Evolutionary conservation across 2,329 filamentous ascomycete species (phyloP).

Genomic region (Monosporascus ibericus): DNA sequence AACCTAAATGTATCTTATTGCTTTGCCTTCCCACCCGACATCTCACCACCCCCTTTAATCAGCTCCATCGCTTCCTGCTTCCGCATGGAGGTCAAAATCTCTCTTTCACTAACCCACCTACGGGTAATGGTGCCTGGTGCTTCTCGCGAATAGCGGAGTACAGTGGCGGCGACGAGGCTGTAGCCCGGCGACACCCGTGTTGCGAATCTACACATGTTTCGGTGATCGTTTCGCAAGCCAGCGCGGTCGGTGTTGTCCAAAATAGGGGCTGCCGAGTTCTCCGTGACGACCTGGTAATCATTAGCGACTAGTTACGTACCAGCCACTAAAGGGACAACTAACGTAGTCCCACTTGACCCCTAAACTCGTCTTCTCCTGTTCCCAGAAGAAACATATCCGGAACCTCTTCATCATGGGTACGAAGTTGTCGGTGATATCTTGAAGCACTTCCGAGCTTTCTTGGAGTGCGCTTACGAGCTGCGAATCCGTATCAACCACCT

Average conservation of each 20-base stretch:
- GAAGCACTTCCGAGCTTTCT: conserved; percentile 5
- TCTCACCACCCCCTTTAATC: too few species aligned
- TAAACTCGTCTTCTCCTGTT: conserved; percentile 7
- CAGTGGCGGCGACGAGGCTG: conserved; percentile 3
- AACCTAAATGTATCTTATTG: too few species aligned
- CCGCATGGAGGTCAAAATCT: neutral
- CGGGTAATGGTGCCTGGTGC: neutral
- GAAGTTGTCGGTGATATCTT: conserved; percentile 10
- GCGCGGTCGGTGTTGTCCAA: conserved; percentile 9
- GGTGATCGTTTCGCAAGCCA: conserved; percentile 4
- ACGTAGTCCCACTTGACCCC: conserved; percentile 1
- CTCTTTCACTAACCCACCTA: neutral
- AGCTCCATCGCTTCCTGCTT: neutral
- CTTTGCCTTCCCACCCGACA: too few species aligned
- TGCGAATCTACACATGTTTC: conserved; percentile 8
- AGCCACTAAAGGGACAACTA: too few species aligned
- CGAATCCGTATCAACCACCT: conserved; percentile 5
- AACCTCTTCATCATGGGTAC: conserved; percentile 6
- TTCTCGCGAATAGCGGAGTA: conserved; percentile 6
- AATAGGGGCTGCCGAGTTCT: conserved; percentile 8
- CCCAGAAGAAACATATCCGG: conserved; percentile 8
- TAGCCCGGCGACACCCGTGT: conserved; percentile 6
- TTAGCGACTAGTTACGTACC: neutral
- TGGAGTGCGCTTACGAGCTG: conserved; percentile 6
- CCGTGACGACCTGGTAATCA: neutral